Base-by-base conservation (phyloP, 139 green algal species). In the Pleodorina starrii region DNA sequence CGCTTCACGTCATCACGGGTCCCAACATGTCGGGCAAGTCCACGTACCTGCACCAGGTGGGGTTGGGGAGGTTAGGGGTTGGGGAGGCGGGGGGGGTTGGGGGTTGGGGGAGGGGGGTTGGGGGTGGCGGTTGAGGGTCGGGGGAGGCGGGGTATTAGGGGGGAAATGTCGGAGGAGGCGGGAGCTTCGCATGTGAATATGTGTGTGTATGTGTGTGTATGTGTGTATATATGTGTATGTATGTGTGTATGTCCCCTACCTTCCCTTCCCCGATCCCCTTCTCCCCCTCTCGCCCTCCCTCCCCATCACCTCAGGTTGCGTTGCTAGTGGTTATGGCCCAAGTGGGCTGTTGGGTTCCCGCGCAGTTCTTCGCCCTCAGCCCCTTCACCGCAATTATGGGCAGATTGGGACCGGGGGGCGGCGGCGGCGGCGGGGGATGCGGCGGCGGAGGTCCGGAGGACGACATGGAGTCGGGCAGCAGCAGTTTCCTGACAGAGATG, bases 1-100 rank as follows among this genome's bases (percentile, higher is more conserved):
- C 92, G 46, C 92, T 98, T 48, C 94, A 97, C 82, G 72, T 98
- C 57, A 92, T 98, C 54, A 96, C 92, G 11, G 96, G 96, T 0
- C 95, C 96, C 60, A 98, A 97, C 91, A 97, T 97, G 96, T 87
- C 85, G 21, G 96, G 96, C 77, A 98, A 98, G 88, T 93, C 83
- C 84, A 98, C 95, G 0, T 97, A 96, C 92, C 89, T 98, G n/a
- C 93, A 94, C 46, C 94, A 97, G 91, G 93, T 91, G 84, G 48
- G 90, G 44, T 10, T 7, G 63, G 19, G n/a, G n/a, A n/a, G n/a
- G n/a, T n/a, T n/a, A n/a, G n/a, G n/a, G n/a, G n/a, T n/a, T n/a
- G n/a, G n/a, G n/a, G n/a, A n/a, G n/a, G n/a, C n/a, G n/a, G n/a
- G n/a, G n/a, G n/a, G n/a, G n/a, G n/a, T n/a, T n/a, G n/a, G n/a